Percentiles rank a stretch among this genome's conserved stretches.
Evolutionary conservation across 768 basidiomycete species (phyloP).

Genomic region (Kwoniella pini): DNA sequence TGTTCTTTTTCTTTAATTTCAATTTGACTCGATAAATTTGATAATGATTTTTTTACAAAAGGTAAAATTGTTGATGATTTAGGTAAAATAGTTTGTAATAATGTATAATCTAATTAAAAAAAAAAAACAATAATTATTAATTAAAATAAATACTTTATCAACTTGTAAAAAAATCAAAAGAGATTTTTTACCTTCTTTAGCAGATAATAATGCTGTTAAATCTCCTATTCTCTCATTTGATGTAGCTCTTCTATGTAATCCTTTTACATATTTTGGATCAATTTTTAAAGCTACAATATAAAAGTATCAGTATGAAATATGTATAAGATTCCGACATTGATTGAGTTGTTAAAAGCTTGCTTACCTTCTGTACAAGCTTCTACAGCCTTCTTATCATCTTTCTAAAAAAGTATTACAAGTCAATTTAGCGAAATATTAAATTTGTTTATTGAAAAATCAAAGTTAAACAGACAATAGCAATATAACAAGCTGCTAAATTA

Average conservation of each 20-base stretch:
- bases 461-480: constrained; percentile 67
- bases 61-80: constrained; percentile 60
- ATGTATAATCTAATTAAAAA: constrained; percentile 84
- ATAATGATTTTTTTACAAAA: constrained; percentile 61
- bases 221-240: constrained; percentile 77
- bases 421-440: too few species aligned
- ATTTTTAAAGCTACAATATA: constrained; percentile 69
- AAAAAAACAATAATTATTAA: too few species aligned
- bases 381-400: constrained; percentile 75
- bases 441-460: too few species aligned
- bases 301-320: not conserved
- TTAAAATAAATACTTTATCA: too few species aligned
- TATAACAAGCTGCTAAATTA: constrained; percentile 84
- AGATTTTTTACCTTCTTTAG: constrained; percentile 76
- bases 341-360: constrained; percentile 28
- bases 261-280: constrained; percentile 82
- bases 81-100: constrained; percentile 67
- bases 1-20: constrained; percentile 79
- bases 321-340: not conserved
- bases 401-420: constrained; percentile 56
- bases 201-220: constrained; percentile 79
- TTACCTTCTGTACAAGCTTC: constrained; percentile 75
- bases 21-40: constrained; percentile 65
- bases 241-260: constrained; percentile 79
- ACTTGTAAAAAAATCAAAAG: too few species aligned